Evolutionary conservation across 352 stramenopile species (phyloP).

Genomic region (Phytophthora pluvialis): DNA sequence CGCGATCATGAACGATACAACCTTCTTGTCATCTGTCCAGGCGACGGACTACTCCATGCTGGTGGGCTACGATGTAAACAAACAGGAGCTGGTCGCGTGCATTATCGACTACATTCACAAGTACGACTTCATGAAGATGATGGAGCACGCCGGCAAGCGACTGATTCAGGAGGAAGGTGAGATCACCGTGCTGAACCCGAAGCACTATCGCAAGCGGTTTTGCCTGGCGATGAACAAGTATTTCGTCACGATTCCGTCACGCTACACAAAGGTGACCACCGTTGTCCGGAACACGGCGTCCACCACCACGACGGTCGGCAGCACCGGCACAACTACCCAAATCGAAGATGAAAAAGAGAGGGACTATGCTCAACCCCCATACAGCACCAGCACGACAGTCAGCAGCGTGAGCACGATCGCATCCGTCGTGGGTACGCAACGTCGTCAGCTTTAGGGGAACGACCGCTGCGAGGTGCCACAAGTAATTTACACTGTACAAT

Average conservation of each 20-base stretch:
- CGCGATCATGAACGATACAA: slow-evolving; percentile 87
- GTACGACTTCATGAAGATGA: slow-evolving; percentile 92
- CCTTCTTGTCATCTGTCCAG: slow-evolving; percentile 84
- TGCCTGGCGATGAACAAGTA: slow-evolving; percentile 91
- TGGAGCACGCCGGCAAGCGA: slow-evolving; percentile 89
- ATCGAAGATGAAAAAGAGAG: slow-evolving; percentile 44
- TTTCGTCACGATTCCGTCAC: slow-evolving; percentile 87
- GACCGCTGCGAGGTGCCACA: slow-evolving; percentile 2
- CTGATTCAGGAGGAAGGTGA: slow-evolving; percentile 90
- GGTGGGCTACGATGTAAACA: slow-evolving; percentile 86
- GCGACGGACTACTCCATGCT: slow-evolving; percentile 91
- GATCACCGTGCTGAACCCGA: slow-evolving; percentile 88
- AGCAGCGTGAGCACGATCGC: slow-evolving; percentile 38
- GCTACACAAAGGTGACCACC: slow-evolving; percentile 86
- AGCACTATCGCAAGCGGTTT: slow-evolving; percentile 88
- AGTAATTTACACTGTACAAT: slow-evolving; percentile 41
- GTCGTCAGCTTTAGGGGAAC: slow-evolving; percentile 22
- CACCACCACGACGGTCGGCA: slow-evolving; percentile 29
- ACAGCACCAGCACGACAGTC: slow-evolving; percentile 37
- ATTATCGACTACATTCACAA: slow-evolving; percentile 94
- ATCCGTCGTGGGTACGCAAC: slow-evolving; percentile 24
- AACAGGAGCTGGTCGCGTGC: slow-evolving; percentile 85
- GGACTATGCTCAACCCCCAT: slow-evolving; percentile 36
- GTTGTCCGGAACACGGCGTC: slow-evolving; percentile 53
- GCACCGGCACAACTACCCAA: slow-evolving; percentile 28